Conservation (phyloP, 768 basidiomycete genomes). For the Pulveroboletus sp. region DNA sequence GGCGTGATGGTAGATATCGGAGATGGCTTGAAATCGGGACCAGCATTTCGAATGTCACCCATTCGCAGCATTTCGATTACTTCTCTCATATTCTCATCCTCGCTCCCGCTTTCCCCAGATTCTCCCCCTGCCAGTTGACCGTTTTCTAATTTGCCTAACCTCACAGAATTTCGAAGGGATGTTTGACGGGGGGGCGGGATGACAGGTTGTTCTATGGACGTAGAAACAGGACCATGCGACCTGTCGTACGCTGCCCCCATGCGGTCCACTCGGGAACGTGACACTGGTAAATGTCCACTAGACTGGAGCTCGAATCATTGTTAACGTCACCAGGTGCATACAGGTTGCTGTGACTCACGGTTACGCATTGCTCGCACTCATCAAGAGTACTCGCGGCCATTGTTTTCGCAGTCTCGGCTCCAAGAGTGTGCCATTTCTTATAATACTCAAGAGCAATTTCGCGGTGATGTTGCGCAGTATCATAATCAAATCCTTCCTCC, state of each 20-base stretch:
- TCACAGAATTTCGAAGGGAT: slow-evolving; percentile 49
- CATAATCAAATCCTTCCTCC: slow-evolving; percentile 54
- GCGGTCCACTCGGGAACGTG: slow-evolving; percentile 61
- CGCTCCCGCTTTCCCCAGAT: slow-evolving; percentile 51
- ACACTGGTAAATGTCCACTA: slow-evolving; percentile 48
- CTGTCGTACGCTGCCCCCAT: slow-evolving; percentile 47
- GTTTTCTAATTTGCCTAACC: slow-evolving; percentile 53
- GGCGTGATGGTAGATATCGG: neutral
- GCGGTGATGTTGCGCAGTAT: slow-evolving; percentile 64
- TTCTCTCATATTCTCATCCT: slow-evolving; percentile 47
- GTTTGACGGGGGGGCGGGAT: slow-evolving; percentile 43
- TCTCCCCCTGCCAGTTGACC: slow-evolving; percentile 48
- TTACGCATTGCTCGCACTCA: slow-evolving; percentile 42
- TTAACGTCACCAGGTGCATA: slow-evolving; percentile 3
- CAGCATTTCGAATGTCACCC: slow-evolving; percentile 51
- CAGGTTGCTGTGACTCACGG: slow-evolving; percentile 31
- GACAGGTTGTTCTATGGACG: slow-evolving; percentile 41
- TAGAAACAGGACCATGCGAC: slow-evolving; percentile 34
- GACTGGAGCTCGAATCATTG: slow-evolving; percentile 24
- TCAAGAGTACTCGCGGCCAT: slow-evolving; percentile 47
- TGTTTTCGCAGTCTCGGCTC: slow-evolving; percentile 47
- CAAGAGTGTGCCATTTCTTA: slow-evolving; percentile 54
- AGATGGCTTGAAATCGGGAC: slow-evolving; percentile 37
- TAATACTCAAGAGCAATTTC: slow-evolving; percentile 73
- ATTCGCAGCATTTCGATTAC: slow-evolving; percentile 48